Base-by-base conservation (phyloP, 2,329 filamentous ascomycete species). In the Corynespora cassiicola region DNA sequence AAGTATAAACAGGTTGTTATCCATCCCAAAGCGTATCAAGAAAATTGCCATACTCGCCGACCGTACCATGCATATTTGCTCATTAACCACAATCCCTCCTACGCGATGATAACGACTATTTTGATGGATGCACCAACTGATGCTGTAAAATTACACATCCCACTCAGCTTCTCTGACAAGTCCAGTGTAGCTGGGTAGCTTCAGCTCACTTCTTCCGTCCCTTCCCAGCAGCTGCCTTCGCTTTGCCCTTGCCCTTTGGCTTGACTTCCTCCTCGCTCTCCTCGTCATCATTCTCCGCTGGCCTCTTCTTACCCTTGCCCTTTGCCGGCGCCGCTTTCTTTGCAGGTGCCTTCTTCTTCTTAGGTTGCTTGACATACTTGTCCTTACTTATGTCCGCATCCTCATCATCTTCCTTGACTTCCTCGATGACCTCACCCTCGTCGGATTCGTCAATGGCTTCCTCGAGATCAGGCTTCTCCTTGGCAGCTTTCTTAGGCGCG, bases 371-470 rank as follows among this genome's bases (percentile, higher is more conserved):
- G 65, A 97, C 91, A 61, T 95, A 96, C 69, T 96, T 97, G 71
- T 99, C 94, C 64, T 92, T 95, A 61, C 87, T 90, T 34, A 97
- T 68, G 63, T 95, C 90, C n/a, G 84, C 73, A 36, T 90, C 87
- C 9, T 89, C 86, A 0, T 88, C 86, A 4, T 85, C 85, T 1
- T 78, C 82, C 26, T 82, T 70, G 31, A 66, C 61, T 16, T 69
- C 71, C 27, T 73, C 68, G 5, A 72, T 49, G 5, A 68, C 64
- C 30, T 73, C 71, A 10, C 67, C 87, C 27, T 82, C 82, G 29
- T 95, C 92, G 5, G 90, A 90, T 54, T 95, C 92, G 31, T 97
- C 91, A 36, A 99, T 86, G 2, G 91, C 94, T 70, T 99, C 94
- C 71, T 99, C 94, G 20, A 99, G 79, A 71, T 99, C 94, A 1